Percentiles rank a stretch among this genome's conserved stretches.
Evolutionary conservation across 2,329 filamentous ascomycete species (phyloP).

Genomic region (Colletotrichum viniferum): DNA sequence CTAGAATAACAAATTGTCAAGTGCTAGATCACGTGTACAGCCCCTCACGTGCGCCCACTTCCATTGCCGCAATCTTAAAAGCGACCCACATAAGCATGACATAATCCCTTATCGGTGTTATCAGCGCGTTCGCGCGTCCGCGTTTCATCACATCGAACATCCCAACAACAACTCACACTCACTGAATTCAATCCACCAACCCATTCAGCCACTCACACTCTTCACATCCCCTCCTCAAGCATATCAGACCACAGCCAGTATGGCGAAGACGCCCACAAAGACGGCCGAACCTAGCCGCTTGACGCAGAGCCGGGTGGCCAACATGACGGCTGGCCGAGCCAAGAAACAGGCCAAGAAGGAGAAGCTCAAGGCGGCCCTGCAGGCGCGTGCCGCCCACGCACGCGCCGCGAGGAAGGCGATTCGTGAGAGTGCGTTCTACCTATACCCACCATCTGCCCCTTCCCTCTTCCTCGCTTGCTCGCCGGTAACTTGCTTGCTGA

Average conservation of each 20-base stretch:
- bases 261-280: not conserved
- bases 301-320: not conserved
- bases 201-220: not conserved
- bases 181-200: not conserved
- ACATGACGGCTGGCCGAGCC: not conserved
- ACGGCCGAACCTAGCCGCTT: not conserved
- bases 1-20: not conserved
- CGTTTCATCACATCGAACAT: not conserved
- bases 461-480: not conserved
- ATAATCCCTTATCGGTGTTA: not conserved
- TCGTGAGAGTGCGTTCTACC: not conserved
- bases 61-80: not conserved
- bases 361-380: not conserved
- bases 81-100: not conserved
- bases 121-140: not conserved
- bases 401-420: not conserved
- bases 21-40: not conserved
- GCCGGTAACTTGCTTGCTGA: not conserved
- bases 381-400: not conserved
- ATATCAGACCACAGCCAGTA: not conserved
- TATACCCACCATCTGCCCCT: not conserved
- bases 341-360: not conserved
- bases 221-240: not conserved
- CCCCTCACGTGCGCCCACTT: not conserved
- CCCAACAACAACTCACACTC: not conserved